These are phyloP conservation scores for Avena sativa DNA, from an alignment of 176 grass and related monocot genomes.

Conservation along the genomic window DNA sequence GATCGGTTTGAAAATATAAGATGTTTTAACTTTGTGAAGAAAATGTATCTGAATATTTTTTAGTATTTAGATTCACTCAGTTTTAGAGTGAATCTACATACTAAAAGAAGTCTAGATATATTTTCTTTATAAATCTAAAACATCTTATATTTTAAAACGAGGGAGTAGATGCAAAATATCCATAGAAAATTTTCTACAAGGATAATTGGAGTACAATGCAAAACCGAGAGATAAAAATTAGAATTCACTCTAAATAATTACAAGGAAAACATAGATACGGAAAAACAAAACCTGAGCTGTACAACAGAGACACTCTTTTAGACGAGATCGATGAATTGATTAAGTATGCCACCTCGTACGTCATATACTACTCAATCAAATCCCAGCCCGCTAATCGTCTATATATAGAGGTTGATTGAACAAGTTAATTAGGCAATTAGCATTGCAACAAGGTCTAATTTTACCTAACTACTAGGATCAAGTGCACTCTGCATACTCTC, in stretches of 20 bases:
- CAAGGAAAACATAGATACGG: neutral
- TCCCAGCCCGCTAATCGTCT: neutral
- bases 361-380: neutral
- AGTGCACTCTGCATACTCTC: neutral
- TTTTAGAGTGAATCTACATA: too few species aligned
- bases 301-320: neutral
- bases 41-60: too few species aligned
- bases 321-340: neutral
- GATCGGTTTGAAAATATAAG: too few species aligned
- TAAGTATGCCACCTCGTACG: conserved; percentile 4
- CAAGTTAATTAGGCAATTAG: conserved; percentile 28
- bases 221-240: too few species aligned
- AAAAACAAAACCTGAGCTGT: conserved; percentile 34
- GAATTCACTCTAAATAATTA: neutral
- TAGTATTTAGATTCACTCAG: too few species aligned
- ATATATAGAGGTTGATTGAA: conserved; percentile 19
- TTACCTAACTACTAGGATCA: neutral
- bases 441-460: conserved; percentile 17
- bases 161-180: too few species aligned
- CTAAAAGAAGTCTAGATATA: too few species aligned
- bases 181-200: too few species aligned
- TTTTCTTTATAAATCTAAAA: too few species aligned
- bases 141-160: too few species aligned
- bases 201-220: too few species aligned
- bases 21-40: too few species aligned